phyloP scores from a whole-genome alignment of 495 filamentous ascomycete genomes.

The Tuber calosporum region DNA sequence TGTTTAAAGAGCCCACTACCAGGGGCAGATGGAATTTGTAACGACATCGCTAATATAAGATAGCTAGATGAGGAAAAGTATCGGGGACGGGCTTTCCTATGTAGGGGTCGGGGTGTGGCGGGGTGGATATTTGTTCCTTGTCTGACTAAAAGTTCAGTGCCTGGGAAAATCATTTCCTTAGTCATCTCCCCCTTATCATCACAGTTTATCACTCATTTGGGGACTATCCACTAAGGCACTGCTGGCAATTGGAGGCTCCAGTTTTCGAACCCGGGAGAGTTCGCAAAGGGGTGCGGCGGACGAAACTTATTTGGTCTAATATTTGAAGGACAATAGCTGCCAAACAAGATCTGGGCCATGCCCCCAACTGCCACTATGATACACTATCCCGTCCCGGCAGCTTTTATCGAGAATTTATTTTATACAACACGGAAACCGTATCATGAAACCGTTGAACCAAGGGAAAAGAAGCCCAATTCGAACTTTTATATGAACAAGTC shows the following conservation, averaged over 20 bases:
- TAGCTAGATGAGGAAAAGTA: not conserved
- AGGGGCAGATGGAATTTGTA: constrained; percentile 86
- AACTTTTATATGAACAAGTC: constrained; percentile 25
- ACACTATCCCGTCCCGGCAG: not conserved
- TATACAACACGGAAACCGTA: constrained; percentile 8
- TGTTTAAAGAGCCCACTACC: constrained; percentile 90
- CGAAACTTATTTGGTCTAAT: not conserved
- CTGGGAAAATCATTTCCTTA: not conserved
- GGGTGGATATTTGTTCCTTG: not conserved
- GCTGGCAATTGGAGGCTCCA: not conserved
- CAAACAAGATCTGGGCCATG: not conserved
- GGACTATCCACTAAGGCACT: not conserved
- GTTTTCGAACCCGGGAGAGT: not conserved
- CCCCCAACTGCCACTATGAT: not conserved
- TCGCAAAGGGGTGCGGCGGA: not conserved
- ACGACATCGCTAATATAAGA: constrained; percentile 61
- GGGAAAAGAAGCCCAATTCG: constrained; percentile 6
- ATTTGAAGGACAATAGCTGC: not conserved
- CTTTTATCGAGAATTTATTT: not conserved
- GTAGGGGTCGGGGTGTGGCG: not conserved
- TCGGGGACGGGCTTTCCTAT: not conserved
- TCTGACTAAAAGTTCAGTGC: not conserved
- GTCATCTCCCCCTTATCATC: not conserved
- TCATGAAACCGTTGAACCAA: constrained; percentile 14
- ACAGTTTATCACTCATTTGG: not conserved